Conservation (phyloP, 148 eudicot genomes). For the Tetragonia tetragonoides region DNA sequence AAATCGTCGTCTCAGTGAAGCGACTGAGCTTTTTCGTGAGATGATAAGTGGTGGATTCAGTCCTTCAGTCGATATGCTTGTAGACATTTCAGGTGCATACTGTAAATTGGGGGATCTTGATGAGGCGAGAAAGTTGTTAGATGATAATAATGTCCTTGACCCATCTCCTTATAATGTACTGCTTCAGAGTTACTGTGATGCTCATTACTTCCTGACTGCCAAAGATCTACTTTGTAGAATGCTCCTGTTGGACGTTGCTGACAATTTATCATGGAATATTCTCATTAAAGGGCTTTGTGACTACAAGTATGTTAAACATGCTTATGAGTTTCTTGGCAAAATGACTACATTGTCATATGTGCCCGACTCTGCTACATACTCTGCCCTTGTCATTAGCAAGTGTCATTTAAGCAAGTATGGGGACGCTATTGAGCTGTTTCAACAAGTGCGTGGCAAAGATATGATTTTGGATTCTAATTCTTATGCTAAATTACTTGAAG, state of each 20-base stretch:
- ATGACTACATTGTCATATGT: constrained; percentile 49
- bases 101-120: constrained; percentile 38
- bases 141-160: constrained; percentile 33
- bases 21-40: constrained; percentile 44
- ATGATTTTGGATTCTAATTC: constrained; percentile 25
- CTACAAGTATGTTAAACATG: constrained; percentile 27
- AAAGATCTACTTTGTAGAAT: constrained; percentile 41
- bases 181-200: constrained; percentile 47
- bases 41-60: constrained; percentile 39
- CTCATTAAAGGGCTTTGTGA: constrained; percentile 52
- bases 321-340: constrained; percentile 45
- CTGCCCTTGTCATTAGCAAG: constrained; percentile 54
- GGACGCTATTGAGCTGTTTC: constrained; percentile 47
- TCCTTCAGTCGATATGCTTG: constrained; percentile 36
- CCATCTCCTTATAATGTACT: constrained; percentile 49
- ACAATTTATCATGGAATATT: constrained; percentile 54
- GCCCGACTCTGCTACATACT: constrained; percentile 58
- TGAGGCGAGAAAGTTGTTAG: constrained; percentile 46
- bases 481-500: constrained; percentile 18
- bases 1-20: constrained; percentile 39
- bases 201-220: constrained; percentile 30
- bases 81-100: constrained; percentile 37
- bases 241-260: constrained; percentile 37
- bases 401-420: constrained; percentile 40
- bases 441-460: constrained; percentile 24